A percentile compares a stretch with the other conserved stretches of the same genome.
phyloP scores from a whole-genome alignment of 257 asterid genomes.

The Primulina eburnea region DNA sequence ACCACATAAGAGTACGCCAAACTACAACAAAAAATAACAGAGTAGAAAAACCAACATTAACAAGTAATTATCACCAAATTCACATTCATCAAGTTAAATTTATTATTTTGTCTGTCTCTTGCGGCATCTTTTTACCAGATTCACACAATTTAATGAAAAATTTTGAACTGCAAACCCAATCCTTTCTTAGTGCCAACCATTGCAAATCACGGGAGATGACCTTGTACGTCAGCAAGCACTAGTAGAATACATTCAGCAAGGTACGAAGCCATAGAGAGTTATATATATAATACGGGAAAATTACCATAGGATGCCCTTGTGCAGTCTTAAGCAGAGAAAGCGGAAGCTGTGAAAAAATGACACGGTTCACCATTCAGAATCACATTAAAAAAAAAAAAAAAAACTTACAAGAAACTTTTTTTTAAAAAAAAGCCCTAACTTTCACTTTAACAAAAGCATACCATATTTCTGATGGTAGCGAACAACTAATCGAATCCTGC shows the following conservation, averaged over 20 bases:
- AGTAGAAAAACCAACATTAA: background rate
- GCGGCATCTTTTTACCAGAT: background rate
- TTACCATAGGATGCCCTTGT: slow-evolving; percentile 75
- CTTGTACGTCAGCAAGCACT: background rate
- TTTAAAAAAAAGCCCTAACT: background rate
- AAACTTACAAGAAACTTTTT: background rate
- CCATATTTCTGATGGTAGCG: slow-evolving; percentile 13
- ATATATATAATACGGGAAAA: background rate
- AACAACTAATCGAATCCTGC: background rate
- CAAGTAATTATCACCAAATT: background rate
- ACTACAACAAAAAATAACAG: background rate
- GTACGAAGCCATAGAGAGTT: no score
- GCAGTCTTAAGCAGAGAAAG: slow-evolving; percentile 72
- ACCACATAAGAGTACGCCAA: background rate
- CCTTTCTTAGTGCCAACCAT: background rate
- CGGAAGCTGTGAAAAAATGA: slow-evolving; percentile 40
- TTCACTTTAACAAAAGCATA: background rate
- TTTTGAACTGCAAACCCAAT: background rate
- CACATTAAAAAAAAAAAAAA: background rate
- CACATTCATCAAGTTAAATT: background rate
- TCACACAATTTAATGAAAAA: background rate
- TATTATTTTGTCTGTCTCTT: background rate
- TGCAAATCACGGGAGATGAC: background rate
- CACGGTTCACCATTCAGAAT: background rate
- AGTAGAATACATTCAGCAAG: background rate